phyloP scores from a whole-genome alignment of 352 stramenopile species.

The Phytophthora brassicae region DNA sequence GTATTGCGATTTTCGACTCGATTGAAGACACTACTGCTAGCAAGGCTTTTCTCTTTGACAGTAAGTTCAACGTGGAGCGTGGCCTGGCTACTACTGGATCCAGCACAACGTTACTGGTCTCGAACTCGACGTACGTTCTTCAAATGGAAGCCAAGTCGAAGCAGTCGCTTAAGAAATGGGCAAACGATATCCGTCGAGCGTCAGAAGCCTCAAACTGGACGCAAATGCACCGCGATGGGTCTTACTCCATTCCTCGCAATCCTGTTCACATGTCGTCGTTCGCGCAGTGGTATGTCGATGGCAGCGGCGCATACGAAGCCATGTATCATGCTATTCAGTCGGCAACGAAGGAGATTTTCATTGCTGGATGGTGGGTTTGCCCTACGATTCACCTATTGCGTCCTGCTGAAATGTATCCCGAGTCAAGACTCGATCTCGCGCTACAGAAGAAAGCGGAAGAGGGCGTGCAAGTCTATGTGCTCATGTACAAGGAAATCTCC shows the following conservation, averaged over 20 bases:
- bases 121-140: constrained; percentile 84
- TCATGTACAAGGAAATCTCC: constrained; percentile 92
- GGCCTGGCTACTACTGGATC: constrained; percentile 79
- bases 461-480: constrained; percentile 88
- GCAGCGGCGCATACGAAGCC: constrained; percentile 67
- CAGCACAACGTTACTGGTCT: constrained; percentile 75
- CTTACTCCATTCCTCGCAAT: constrained; percentile 74
- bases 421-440: constrained; percentile 67
- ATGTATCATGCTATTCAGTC: constrained; percentile 68
- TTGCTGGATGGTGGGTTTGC: constrained; percentile 90
- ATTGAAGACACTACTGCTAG: constrained; percentile 68
- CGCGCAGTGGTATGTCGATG: constrained; percentile 84
- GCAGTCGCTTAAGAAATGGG: constrained; percentile 80
- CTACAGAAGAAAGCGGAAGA: constrained; percentile 75
- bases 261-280: constrained; percentile 62
- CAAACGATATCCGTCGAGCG: constrained; percentile 78
- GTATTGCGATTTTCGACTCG: constrained; percentile 78
- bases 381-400: constrained; percentile 83
- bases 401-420: constrained; percentile 50
- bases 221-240: constrained; percentile 77
- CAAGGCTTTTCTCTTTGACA: constrained; percentile 81
- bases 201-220: constrained; percentile 75
- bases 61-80: constrained; percentile 80
- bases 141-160: constrained; percentile 83
- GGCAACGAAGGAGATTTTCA: constrained; percentile 88